Evolutionary conservation across 768 basidiomycete genomes (phyloP).

Genomic region (Boletus huronensis): DNA sequence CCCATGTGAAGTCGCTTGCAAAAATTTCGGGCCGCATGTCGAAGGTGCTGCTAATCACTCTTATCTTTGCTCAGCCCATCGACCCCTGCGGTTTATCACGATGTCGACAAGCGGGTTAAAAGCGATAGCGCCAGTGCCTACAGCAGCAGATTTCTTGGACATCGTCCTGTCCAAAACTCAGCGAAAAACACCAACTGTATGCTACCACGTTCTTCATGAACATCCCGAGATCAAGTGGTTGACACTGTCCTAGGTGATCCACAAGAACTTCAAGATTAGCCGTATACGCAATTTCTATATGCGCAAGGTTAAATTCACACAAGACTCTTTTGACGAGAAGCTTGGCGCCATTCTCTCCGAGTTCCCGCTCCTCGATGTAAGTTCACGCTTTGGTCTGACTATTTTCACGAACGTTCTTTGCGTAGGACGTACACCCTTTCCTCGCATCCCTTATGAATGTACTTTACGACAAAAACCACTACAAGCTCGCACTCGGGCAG

Average conservation of each 20-base stretch:
- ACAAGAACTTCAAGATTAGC: slow-evolving; percentile 99
- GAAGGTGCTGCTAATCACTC: neutral
- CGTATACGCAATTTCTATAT: slow-evolving; percentile 98
- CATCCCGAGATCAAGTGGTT: slow-evolving; percentile 1
- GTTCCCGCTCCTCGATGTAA: slow-evolving; percentile 95
- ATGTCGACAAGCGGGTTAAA: slow-evolving; percentile 91
- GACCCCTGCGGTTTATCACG: slow-evolving; percentile 12
- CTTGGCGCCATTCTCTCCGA: slow-evolving; percentile 89
- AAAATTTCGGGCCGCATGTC: slow-evolving; percentile 9
- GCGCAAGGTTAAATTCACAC: slow-evolving; percentile 99
- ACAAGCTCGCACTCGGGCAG: slow-evolving; percentile 97
- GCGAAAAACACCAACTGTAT: slow-evolving; percentile 93
- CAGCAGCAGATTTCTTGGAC: slow-evolving; percentile 90
- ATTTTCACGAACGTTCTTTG: slow-evolving; percentile 4
- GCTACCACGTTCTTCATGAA: neutral
- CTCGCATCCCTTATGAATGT: slow-evolving; percentile 95
- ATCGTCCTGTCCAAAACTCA: slow-evolving; percentile 93
- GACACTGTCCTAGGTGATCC: slow-evolving; percentile 67
- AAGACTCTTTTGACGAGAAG: slow-evolving; percentile 95
- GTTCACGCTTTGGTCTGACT: slow-evolving; percentile 30
- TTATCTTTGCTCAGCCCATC: slow-evolving; percentile 10
- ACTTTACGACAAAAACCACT: slow-evolving; percentile 99
- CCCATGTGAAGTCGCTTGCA: slow-evolving; percentile 9
- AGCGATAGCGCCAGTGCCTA: slow-evolving; percentile 98
- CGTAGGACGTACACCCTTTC: slow-evolving; percentile 91